Percentiles rank a stretch among this genome's conserved stretches.
phyloP scores from a whole-genome alignment of 169 alveolate genomes.

The Perkinsus olseni region DNA sequence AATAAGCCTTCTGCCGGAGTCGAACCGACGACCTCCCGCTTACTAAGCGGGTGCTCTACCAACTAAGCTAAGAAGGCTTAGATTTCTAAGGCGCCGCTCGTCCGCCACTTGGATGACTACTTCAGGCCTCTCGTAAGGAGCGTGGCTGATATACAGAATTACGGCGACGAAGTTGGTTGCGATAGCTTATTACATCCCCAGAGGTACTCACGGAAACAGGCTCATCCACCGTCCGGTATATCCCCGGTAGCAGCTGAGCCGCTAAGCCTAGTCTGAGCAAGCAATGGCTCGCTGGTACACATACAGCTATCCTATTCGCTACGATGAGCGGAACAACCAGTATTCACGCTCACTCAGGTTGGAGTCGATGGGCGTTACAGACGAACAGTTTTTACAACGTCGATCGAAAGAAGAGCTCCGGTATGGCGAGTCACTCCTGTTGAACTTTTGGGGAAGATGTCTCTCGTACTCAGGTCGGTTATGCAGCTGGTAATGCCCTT shows the following conservation, averaged over 20 bases:
- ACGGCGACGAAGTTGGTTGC: background rate
- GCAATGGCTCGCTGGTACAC: too few relatives aligned
- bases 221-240: too few relatives aligned
- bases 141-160: background rate
- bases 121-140: background rate
- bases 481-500: background rate
- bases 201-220: background rate
- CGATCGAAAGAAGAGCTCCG: background rate
- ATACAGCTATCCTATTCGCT: background rate
- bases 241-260: too few relatives aligned
- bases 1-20: background rate
- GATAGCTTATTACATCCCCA: background rate
- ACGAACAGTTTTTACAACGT: background rate
- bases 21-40: conserved; percentile 4
- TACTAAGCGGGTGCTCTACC: conserved; percentile 4
- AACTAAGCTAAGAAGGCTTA: conserved; percentile 1
- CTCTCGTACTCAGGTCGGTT: background rate
- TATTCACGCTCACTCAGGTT: background rate
- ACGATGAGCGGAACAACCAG: background rate
- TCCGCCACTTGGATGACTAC: background rate
- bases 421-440: background rate
- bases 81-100: background rate
- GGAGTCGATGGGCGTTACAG: background rate
- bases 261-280: too few relatives aligned
- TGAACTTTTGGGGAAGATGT: background rate